These are phyloP conservation scores for Monilinia laxa DNA, from an alignment of 2,329 filamentous ascomycete species.

Conservation along the genomic window DNA sequence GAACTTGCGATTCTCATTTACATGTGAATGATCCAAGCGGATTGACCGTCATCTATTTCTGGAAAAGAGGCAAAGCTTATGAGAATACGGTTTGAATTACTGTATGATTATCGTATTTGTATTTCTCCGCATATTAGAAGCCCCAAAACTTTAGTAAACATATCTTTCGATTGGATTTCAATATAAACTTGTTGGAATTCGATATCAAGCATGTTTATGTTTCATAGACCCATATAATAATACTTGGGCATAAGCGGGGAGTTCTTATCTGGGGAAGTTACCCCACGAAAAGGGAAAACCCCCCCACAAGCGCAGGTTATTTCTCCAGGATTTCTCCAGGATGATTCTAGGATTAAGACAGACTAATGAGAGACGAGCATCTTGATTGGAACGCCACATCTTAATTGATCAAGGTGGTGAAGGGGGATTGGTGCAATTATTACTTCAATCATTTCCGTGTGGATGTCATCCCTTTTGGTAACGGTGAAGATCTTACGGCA, in stretches of 20 bases:
- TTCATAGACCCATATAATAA: too few relatives aligned
- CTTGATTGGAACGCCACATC: constrained; percentile 8
- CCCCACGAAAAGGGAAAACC: neutral
- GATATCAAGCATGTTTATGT: neutral
- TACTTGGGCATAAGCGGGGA: neutral
- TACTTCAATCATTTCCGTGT: constrained; percentile 18
- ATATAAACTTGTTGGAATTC: neutral
- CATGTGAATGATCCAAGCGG: constrained; percentile 6
- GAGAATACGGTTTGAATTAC: neutral
- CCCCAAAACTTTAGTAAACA: neutral
- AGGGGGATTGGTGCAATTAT: constrained; percentile 21
- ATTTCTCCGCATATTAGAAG: constrained; percentile 3
- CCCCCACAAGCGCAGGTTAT: constrained; percentile 8
- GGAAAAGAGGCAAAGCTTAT: neutral
- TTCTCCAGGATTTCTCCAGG: constrained; percentile 18
- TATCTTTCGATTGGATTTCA: neutral
- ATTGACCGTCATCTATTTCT: neutral
- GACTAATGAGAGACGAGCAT: neutral
- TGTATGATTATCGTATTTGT: neutral
- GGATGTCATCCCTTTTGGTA: neutral
- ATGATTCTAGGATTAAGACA: constrained; percentile 2
- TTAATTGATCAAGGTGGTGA: neutral
- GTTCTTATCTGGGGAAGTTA: constrained; percentile 18
- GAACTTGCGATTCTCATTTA: neutral
- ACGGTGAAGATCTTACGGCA: neutral